Base-by-base conservation (phyloP, 2,329 filamentous ascomycete species). In the Monilinia polystroma region DNA sequence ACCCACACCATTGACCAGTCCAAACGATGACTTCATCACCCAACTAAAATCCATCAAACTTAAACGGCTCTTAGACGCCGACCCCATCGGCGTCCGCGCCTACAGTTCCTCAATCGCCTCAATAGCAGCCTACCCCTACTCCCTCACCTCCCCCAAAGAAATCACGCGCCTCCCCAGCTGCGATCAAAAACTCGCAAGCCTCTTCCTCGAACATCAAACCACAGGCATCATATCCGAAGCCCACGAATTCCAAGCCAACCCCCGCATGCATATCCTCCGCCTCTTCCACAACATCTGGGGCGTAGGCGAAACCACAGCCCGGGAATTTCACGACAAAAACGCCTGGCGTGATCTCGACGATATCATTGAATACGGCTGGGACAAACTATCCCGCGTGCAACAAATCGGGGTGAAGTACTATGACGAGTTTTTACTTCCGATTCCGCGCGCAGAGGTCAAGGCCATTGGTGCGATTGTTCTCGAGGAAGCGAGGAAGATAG, bases 351-450 rank as follows among this genome's bases (percentile, higher is more conserved):
- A 95, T 68, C 81, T 97, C 0, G 92, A 97, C 73, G 93, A 98
- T 73, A 81, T 98, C 3, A 82, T 97, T 52, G 90, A 96, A 73
- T 84, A 87, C 73, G 93, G 91, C 14, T 98, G 94, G 94, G 76
- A 81, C 26, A 82, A 78, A 0, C 81, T 98, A 1, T 89, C 84
- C 0, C 87, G 93, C 16, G 90, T 92, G 1, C 94, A 97, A 77
- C 93, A 98, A 76, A 96, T 98, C 66, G 94, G 95, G 0, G 81
- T 97, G 55, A 98, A 98, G 76, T 97, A 88, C 78, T 97, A 96
- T 76, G 90, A 96, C 45, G 94, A 98, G 70, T 90, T 99, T 66
- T 80, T 85, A 56, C 78, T 83, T 20, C 87, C 85, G 18, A 91
- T 98, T 5, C 84, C 91, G 0, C 85, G 93, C 1, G 67, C 75